Evolutionary conservation across 495 filamentous ascomycete genomes (phyloP).

Genomic region (Lophium mytilinum): DNA sequence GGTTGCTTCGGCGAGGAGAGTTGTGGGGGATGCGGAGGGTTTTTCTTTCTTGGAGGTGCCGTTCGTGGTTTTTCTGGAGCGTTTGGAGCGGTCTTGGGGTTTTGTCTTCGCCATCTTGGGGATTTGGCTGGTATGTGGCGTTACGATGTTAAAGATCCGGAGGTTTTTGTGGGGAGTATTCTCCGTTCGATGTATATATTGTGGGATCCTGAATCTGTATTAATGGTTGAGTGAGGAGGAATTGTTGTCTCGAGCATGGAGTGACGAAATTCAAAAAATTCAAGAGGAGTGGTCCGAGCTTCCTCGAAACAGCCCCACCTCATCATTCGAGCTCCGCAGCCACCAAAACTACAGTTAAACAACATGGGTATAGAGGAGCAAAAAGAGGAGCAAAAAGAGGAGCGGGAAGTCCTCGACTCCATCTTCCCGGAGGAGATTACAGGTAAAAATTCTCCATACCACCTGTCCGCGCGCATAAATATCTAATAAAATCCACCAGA

Average conservation of each 20-base stretch:
- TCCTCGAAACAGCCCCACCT: slow-evolving; percentile 1
- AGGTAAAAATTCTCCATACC: slow-evolving; percentile 42
- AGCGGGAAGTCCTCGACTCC: slow-evolving; percentile 92
- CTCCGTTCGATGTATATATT: too few species aligned
- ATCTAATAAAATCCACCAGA: slow-evolving; percentile 41
- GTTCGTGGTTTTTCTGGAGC: slow-evolving; percentile 19
- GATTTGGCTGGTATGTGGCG: not conserved
- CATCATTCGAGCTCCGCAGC: not conserved
- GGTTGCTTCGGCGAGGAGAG: slow-evolving; percentile 59
- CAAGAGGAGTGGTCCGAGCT: slow-evolving; percentile 3
- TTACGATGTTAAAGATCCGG: not conserved
- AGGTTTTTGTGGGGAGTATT: not conserved
- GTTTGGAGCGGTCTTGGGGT: slow-evolving; percentile 14
- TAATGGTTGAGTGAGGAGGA: too few species aligned
- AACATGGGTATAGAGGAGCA: slow-evolving; percentile 68
- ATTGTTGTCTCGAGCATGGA: too few species aligned
- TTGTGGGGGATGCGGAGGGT: slow-evolving; percentile 9
- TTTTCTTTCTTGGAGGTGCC: slow-evolving; percentile 21
- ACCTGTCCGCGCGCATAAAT: not conserved
- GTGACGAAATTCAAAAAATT: not conserved
- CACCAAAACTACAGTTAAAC: not conserved
- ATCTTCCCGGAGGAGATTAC: slow-evolving; percentile 98
- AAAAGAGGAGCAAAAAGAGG: slow-evolving; percentile 84
- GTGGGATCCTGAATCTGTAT: too few species aligned
- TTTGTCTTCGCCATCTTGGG: slow-evolving; percentile 34